Evolutionary conservation across 208 protist genomes (phyloP).

Genomic region (Acanthamoeba royreba): DNA sequence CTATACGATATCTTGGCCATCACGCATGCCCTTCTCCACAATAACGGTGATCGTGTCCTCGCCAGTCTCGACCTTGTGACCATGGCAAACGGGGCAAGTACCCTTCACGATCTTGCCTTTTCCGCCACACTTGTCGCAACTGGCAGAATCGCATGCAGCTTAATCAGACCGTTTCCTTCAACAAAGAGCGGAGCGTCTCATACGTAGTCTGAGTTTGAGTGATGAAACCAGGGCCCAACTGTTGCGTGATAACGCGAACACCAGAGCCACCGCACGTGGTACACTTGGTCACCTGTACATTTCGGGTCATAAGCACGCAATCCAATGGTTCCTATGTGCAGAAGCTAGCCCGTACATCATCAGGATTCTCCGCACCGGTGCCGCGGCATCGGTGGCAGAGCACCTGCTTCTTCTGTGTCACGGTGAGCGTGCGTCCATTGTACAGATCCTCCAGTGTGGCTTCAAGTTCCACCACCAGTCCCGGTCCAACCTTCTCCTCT

Average conservation of each 20-base stretch:
- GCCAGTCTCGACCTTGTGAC: conserved; percentile 75
- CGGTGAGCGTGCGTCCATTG: conserved; percentile 26
- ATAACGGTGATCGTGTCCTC: conserved; percentile 61
- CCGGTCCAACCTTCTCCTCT: conserved; percentile 43
- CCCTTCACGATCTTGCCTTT: conserved; percentile 82
- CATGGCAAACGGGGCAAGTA: conserved; percentile 82
- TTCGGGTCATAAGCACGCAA: no score
- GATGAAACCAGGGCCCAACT: conserved; percentile 74
- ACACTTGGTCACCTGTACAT: conserved; percentile 58
- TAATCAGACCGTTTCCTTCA: not conserved
- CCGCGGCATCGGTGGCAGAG: conserved; percentile 69
- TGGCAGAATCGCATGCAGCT: not conserved
- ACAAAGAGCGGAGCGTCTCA: not conserved
- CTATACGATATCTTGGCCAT: conserved; percentile 53
- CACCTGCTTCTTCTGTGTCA: conserved; percentile 71
- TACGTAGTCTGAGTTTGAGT: conserved; percentile 66
- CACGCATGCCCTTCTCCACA: conserved; percentile 65
- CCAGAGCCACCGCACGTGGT: conserved; percentile 63
- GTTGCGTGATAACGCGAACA: conserved; percentile 65
- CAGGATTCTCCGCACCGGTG: conserved; percentile 65
- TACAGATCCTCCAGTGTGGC: conserved; percentile 77
- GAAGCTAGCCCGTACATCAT: conserved; percentile 51
- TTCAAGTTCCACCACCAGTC: conserved; percentile 63
- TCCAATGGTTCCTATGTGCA: no score
- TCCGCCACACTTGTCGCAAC: conserved; percentile 87